Percentiles rank a stretch among this genome's conserved stretches.
Conservation (phyloP, 2,329 filamentous ascomycete species). For the Ascochyta lentis region DNA sequence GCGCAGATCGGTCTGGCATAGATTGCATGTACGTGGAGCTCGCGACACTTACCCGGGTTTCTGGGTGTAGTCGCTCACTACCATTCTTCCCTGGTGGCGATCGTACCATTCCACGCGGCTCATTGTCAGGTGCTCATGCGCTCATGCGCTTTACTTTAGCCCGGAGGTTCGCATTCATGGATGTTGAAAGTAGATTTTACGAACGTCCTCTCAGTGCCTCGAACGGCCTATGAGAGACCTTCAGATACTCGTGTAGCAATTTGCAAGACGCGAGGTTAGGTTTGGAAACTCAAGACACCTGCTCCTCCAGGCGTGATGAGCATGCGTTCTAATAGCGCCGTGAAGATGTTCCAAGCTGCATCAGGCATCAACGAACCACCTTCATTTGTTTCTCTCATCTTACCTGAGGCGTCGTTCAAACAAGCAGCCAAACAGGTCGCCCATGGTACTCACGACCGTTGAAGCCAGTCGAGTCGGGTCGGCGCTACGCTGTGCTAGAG, state of each 20-base stretch:
- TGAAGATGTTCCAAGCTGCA: neutral
- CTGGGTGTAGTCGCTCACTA: slow-evolving; percentile 2
- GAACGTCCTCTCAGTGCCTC: too few relatives aligned
- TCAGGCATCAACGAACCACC: slow-evolving; percentile 2
- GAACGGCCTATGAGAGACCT: too few relatives aligned
- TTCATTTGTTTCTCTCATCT: slow-evolving; percentile 5
- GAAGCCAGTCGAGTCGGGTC: slow-evolving; percentile 1
- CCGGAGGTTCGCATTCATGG: neutral
- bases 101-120: neutral
- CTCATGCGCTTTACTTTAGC: neutral
- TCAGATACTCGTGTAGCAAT: neutral
- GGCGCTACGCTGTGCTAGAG: slow-evolving; percentile 4
- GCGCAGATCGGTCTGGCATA: slow-evolving; percentile 3
- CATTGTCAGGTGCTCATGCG: neutral
- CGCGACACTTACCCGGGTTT: neutral
- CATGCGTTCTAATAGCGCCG: neutral
- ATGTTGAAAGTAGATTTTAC: neutral
- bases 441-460: slow-evolving; percentile 6
- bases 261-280: neutral
- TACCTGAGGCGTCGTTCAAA: slow-evolving; percentile 7
- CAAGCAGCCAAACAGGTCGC: neutral
- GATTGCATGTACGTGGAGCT: slow-evolving; percentile 4
- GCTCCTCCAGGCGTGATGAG: neutral
- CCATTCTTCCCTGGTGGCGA: neutral
- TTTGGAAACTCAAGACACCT: neutral